phyloP scores from a whole-genome alignment of 2,329 filamentous ascomycete genomes.

The Neopestalotiopsis sp. region DNA sequence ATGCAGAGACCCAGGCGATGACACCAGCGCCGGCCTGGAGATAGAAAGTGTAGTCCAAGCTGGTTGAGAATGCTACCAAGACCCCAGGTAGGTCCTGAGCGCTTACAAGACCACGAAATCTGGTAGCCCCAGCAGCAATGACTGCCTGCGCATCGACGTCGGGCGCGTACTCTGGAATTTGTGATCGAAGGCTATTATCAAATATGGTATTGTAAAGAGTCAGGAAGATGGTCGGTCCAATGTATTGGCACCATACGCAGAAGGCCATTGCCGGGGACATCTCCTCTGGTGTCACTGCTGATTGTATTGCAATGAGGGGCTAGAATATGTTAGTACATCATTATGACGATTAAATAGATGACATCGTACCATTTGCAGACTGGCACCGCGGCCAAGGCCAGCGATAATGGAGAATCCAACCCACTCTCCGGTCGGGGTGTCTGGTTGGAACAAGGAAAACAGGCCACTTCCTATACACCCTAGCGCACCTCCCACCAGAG shows the following conservation, averaged over 20 bases:
- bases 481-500: constrained; percentile 24
- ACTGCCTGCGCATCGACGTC: background rate
- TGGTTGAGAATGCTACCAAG: constrained; percentile 8
- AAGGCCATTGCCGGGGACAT: constrained; percentile 19
- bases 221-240: constrained; percentile 20
- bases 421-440: constrained; percentile 25
- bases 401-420: constrained; percentile 32
- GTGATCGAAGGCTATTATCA: constrained; percentile 4
- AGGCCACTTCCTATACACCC: constrained; percentile 27
- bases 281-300: constrained; percentile 18
- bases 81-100: constrained; percentile 2
- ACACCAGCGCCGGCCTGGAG: background rate
- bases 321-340: background rate
- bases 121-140: constrained; percentile 15
- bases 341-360: background rate
- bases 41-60: constrained; percentile 6
- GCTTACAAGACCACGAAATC: constrained; percentile 11
- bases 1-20: constrained; percentile 16
- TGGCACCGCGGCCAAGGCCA: constrained; percentile 31
- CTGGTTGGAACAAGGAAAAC: constrained; percentile 25
- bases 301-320: constrained; percentile 18
- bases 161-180: constrained; percentile 1
- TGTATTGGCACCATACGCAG: constrained; percentile 19
- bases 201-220: constrained; percentile 19
- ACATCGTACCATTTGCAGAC: constrained; percentile 30